phyloP scores from a whole-genome alignment of 2,329 filamentous ascomycete species.

The Diaporthe eres region DNA sequence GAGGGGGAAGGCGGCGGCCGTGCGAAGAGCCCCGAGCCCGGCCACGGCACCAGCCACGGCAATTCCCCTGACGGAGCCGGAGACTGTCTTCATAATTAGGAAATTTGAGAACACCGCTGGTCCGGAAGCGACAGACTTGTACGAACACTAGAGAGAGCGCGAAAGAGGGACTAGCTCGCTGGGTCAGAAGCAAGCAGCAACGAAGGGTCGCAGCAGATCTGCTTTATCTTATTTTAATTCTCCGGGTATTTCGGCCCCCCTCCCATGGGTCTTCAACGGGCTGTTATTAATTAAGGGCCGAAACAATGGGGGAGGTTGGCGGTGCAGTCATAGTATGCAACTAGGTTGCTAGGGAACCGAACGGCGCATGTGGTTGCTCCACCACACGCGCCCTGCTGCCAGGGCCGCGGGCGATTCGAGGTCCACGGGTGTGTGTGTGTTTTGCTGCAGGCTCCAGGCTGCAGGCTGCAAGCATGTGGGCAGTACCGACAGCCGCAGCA shows the following conservation, averaged over 20 bases:
- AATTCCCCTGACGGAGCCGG: constrained; percentile 25
- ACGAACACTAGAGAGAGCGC: background rate
- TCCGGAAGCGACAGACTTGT: constrained; percentile 35
- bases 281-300: constrained; percentile 26
- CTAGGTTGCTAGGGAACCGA: constrained; percentile 17
- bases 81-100: constrained; percentile 27
- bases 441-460: background rate
- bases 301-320: constrained; percentile 33
- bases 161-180: constrained; percentile 24
- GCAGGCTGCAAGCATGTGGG: constrained; percentile 4
- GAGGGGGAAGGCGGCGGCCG: constrained; percentile 21
- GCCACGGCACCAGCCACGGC: constrained; percentile 34
- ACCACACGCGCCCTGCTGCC: constrained; percentile 16
- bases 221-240: constrained; percentile 16
- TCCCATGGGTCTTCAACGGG: constrained; percentile 1
- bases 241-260: background rate
- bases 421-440: too few species aligned
- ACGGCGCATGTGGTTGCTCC: constrained; percentile 13
- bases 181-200: background rate
- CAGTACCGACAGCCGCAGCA: constrained; percentile 22
- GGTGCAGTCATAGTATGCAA: constrained; percentile 23
- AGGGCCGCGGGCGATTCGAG: constrained; percentile 17
- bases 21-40: constrained; percentile 27
- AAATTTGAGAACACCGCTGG: background rate
- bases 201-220: constrained; percentile 21